Percentiles rank a stretch among this genome's conserved stretches.
These are phyloP conservation scores for Cytospora paraplurivora DNA, from an alignment of 2,329 filamentous ascomycete genomes.

Conservation along the genomic window DNA sequence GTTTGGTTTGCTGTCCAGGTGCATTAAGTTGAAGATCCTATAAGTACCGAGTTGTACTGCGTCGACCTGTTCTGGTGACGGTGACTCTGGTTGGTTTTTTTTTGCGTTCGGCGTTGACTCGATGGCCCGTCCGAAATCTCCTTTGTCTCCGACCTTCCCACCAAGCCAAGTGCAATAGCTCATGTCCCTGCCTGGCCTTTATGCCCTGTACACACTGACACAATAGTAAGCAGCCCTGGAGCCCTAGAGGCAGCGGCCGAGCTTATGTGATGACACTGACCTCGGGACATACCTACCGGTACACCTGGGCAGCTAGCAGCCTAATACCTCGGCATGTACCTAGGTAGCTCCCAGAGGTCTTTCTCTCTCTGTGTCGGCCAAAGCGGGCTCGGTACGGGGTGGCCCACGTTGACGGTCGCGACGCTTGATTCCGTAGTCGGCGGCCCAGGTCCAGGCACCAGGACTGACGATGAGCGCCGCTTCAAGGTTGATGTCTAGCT, in stretches of 20 bases:
- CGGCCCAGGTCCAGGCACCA: slow-evolving; percentile 8
- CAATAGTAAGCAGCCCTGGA: no score
- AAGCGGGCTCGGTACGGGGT: not conserved
- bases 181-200: no score
- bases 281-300: no score
- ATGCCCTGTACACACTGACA: no score
- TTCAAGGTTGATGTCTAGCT: not conserved
- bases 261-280: not conserved
- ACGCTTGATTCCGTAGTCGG: slow-evolving; percentile 21
- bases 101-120: not conserved
- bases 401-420: not conserved
- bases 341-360: no score
- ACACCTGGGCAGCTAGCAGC: no score
- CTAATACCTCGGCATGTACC: no score
- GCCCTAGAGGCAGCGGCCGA: not conserved
- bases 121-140: not conserved
- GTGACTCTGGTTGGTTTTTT: no score
- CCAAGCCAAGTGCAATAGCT: not conserved
- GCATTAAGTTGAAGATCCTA: not conserved
- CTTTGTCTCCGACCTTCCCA: not conserved
- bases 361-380: no score
- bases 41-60: not conserved
- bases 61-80: not conserved
- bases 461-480: not conserved
- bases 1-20: not conserved